Evolutionary conservation across 495 filamentous ascomycete genomes (phyloP).

Genomic region (Penicillium silybi): DNA sequence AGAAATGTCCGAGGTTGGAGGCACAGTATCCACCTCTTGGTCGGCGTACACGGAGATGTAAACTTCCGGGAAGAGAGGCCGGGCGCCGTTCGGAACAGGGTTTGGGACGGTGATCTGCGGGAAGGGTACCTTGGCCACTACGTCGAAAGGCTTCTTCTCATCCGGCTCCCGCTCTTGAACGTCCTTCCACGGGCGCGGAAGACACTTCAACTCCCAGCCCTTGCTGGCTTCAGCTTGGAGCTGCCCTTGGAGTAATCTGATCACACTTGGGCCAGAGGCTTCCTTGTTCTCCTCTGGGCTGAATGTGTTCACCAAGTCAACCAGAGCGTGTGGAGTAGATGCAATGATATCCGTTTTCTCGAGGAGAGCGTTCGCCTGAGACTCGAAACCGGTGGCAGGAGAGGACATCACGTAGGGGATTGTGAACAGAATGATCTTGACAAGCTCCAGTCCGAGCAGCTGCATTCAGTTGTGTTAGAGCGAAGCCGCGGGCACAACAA

Average conservation of each 20-base stretch:
- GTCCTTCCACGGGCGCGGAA: slow-evolving; percentile 80
- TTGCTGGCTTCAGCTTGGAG: slow-evolving; percentile 66
- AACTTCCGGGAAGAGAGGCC: slow-evolving; percentile 82
- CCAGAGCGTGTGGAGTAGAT: slow-evolving; percentile 73
- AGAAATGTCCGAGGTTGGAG: slow-evolving; percentile 67
- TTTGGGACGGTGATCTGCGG: slow-evolving; percentile 71
- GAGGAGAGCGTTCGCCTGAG: slow-evolving; percentile 71
- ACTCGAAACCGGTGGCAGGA: slow-evolving; percentile 57
- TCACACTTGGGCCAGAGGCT: slow-evolving; percentile 60
- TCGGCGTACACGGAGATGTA: slow-evolving; percentile 88
- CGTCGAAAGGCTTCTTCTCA: slow-evolving; percentile 38
- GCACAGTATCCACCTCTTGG: slow-evolving; percentile 90
- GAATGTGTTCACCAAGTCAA: slow-evolving; percentile 80
- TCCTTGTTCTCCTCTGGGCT: slow-evolving; percentile 51
- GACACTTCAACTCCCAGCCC: slow-evolving; percentile 71
- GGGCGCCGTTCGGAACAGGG: slow-evolving; percentile 66
- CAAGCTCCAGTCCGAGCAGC: slow-evolving; percentile 75
- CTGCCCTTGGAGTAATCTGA: slow-evolving; percentile 80
- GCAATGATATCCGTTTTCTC: slow-evolving; percentile 92
- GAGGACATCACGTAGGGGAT: slow-evolving; percentile 87
- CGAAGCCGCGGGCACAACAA: not conserved
- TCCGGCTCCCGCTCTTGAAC: slow-evolving; percentile 45
- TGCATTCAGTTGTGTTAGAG: slow-evolving; percentile 24
- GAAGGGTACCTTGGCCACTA: slow-evolving; percentile 67
- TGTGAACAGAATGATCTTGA: slow-evolving; percentile 91